A percentile compares a stretch with the other conserved stretches of the same genome.
Conservation (phyloP, 2,329 filamentous ascomycete species). For the Endothia cerciana region DNA sequence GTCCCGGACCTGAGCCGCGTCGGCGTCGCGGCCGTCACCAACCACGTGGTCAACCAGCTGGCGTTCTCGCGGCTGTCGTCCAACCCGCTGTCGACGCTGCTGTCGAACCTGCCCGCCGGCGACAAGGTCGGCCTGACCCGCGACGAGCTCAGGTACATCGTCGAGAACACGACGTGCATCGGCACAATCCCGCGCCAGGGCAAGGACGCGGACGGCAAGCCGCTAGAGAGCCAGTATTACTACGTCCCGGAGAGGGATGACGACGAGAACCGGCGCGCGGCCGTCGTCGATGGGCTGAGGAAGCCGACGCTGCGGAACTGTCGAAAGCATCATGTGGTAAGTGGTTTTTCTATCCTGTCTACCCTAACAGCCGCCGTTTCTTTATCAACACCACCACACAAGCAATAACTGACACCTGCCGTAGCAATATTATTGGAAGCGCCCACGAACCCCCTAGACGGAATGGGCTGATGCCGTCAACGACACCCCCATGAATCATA, state of each 20-base stretch:
- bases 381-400: background rate
- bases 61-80: slow-evolving; percentile 93
- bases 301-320: slow-evolving; percentile 90
- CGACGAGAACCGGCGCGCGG: slow-evolving; percentile 76
- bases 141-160: slow-evolving; percentile 68
- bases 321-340: slow-evolving; percentile 96
- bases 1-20: slow-evolving; percentile 38
- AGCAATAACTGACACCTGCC: slow-evolving; percentile 31
- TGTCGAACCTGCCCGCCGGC: slow-evolving; percentile 78
- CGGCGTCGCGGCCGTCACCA: slow-evolving; percentile 60
- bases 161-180: slow-evolving; percentile 77
- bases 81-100: slow-evolving; percentile 85
- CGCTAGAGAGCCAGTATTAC: slow-evolving; percentile 95
- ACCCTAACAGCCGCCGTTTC: background rate
- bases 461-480: background rate
- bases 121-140: slow-evolving; percentile 63
- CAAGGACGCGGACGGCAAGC: slow-evolving; percentile 93
- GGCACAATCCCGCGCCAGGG: slow-evolving; percentile 88
- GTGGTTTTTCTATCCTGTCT: slow-evolving; percentile 36
- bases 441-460: slow-evolving; percentile 59
- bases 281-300: slow-evolving; percentile 82
- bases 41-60: slow-evolving; percentile 93
- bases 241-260: slow-evolving; percentile 87
- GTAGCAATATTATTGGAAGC: slow-evolving; percentile 74
- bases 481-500: slow-evolving; percentile 28